A percentile compares a stretch with the other conserved stretches of the same genome.
Evolutionary conservation across 139 green algal species (phyloP).

Genomic region (Pseudopediastrum boryanum): DNA sequence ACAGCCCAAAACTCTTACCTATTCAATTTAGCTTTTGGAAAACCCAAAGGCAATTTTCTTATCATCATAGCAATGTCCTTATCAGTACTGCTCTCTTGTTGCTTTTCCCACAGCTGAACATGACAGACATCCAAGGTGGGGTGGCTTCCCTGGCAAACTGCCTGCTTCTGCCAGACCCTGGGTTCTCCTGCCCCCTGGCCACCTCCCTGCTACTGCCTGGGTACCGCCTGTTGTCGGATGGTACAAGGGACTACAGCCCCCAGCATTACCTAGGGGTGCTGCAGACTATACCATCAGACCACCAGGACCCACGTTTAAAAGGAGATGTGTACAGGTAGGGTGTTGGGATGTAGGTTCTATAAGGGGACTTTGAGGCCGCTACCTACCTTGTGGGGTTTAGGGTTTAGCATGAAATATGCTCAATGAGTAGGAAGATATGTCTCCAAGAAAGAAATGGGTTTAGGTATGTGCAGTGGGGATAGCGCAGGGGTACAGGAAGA

Average conservation of each 20-base stretch:
- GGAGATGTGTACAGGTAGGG: constrained; percentile 1
- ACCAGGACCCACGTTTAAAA: constrained; percentile 21
- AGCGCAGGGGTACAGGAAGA: no score
- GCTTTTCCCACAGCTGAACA: constrained; percentile 43
- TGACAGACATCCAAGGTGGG: constrained; percentile 6
- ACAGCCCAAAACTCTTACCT: no score
- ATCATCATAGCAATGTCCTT: no score
- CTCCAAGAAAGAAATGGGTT: no score
- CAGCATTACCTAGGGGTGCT: constrained; percentile 63
- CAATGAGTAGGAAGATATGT: no score
- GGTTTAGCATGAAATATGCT: no score
- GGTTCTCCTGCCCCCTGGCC: constrained; percentile 54
- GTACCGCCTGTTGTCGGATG: not conserved
- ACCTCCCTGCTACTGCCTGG: constrained; percentile 41
- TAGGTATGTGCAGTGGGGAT: no score
- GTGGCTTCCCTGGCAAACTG: constrained; percentile 45
- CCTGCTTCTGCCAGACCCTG: constrained; percentile 39
- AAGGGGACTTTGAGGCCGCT: no score
- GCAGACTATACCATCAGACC: constrained; percentile 38
- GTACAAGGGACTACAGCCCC: constrained; percentile 14
- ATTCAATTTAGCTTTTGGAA: no score
- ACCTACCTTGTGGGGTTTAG: no score
- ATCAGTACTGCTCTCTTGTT: not conserved
- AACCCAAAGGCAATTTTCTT: no score
- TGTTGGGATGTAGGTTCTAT: no score